Evolutionary conservation across 495 filamentous ascomycete species (phyloP).

Genomic region (Jackrogersella multiformis): DNA sequence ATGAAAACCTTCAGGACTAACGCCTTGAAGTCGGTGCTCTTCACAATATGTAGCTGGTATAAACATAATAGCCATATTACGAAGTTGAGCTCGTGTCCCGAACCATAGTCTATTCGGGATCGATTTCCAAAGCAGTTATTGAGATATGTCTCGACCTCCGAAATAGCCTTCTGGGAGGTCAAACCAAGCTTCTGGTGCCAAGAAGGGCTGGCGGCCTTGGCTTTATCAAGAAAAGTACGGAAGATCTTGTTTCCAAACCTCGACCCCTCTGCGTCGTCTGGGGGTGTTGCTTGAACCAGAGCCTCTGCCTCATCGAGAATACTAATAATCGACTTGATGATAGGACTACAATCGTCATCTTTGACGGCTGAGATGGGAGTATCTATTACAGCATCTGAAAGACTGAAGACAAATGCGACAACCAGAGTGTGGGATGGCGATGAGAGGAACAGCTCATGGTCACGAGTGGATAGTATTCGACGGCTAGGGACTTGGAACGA

Average conservation of each 20-base stretch:
- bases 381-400: conserved; percentile 84
- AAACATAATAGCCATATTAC: conserved; percentile 93
- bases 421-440: conserved; percentile 83
- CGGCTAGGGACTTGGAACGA: conserved; percentile 72
- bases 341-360: conserved; percentile 61
- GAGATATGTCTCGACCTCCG: conserved; percentile 82
- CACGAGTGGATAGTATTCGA: conserved; percentile 79
- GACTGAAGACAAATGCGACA: conserved; percentile 81
- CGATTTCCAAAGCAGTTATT: conserved; percentile 84
- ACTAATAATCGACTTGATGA: conserved; percentile 69
- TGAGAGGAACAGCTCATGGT: conserved; percentile 82
- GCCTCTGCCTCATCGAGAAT: conserved; percentile 74
- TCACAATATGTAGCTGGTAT: conserved; percentile 76
- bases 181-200: conserved; percentile 70
- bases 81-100: conserved; percentile 96
- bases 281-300: conserved; percentile 72
- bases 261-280: conserved; percentile 84
- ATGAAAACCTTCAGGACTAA: conserved; percentile 81
- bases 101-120: conserved; percentile 94
- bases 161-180: conserved; percentile 62
- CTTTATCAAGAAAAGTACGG: conserved; percentile 79
- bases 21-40: conserved; percentile 69
- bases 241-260: conserved; percentile 96
- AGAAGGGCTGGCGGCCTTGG: conserved; percentile 60
- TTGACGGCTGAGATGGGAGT: conserved; percentile 73